A percentile compares a stretch with the other conserved stretches of the same genome.
Conservation (phyloP, 192 early-diverging fungal genomes). For the Glomus cerebriforme region DNA sequence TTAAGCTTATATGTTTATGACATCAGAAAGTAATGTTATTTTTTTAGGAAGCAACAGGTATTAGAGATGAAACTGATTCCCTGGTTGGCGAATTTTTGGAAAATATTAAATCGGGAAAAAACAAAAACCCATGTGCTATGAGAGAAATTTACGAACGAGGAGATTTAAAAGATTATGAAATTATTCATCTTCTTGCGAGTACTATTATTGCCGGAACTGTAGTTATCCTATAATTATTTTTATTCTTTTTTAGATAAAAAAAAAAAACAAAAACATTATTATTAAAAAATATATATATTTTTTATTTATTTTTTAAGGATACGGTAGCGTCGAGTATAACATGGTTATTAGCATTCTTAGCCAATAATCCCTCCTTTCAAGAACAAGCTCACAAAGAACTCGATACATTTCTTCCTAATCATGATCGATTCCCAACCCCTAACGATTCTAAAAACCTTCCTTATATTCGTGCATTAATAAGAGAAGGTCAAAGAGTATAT, state of each 20-base stretch:
- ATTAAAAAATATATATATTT: background rate
- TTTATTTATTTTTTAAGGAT: background rate
- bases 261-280: no score
- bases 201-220: no score
- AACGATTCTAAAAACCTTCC: constrained; percentile 25
- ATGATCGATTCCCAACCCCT: constrained; percentile 13
- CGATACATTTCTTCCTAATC: background rate
- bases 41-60: background rate
- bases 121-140: no score
- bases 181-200: background rate
- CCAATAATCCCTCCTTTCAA: constrained; percentile 30
- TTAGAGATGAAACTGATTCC: background rate
- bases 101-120: no score
- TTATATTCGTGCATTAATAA: constrained; percentile 42
- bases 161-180: background rate
- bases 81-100: no score
- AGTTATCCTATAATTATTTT: background rate
- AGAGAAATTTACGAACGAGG: no score
- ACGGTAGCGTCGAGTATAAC: background rate
- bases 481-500: constrained; percentile 36
- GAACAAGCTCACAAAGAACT: constrained; percentile 25
- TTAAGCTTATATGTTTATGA: no score
- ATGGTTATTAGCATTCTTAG: constrained; percentile 31
- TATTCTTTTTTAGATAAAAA: background rate
- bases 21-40: background rate